Evolutionary conservation across 345 rosid species (phyloP).

Genomic region (Salix brachista): DNA sequence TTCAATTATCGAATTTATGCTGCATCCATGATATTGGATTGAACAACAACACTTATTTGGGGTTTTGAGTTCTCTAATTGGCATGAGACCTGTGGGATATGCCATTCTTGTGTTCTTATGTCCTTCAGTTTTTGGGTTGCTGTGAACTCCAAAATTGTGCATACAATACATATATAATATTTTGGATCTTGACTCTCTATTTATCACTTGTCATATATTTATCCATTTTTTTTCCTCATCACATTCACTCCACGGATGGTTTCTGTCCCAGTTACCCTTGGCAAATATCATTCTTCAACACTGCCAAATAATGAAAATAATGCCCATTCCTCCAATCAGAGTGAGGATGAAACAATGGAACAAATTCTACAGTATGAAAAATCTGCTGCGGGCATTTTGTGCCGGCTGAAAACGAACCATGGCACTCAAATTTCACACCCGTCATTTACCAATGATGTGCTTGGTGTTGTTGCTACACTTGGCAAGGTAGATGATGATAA

Average conservation of each 20-base stretch:
- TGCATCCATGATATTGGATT: neutral
- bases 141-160: neutral
- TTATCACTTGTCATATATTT: neutral
- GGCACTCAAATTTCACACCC: constrained; percentile 40
- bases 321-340: constrained; percentile 34
- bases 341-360: constrained; percentile 50
- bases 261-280: constrained; percentile 49
- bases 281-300: constrained; percentile 50
- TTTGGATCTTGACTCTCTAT: neutral
- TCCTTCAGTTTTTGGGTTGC: neutral
- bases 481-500: constrained; percentile 73
- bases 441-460: constrained; percentile 45
- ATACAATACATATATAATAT: neutral
- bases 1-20: neutral
- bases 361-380: constrained; percentile 52
- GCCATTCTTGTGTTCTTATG: neutral
- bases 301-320: constrained; percentile 22
- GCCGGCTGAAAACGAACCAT: constrained; percentile 44
- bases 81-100: no score
- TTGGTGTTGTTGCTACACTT: constrained; percentile 79
- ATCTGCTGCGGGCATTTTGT: constrained; percentile 76
- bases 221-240: neutral
- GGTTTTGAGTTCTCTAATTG: neutral
- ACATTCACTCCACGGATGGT: constrained; percentile 3
- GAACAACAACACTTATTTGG: neutral